phyloP scores from a whole-genome alignment of 805 yeast genomes.

The Hanseniaspora jakobsenii region DNA sequence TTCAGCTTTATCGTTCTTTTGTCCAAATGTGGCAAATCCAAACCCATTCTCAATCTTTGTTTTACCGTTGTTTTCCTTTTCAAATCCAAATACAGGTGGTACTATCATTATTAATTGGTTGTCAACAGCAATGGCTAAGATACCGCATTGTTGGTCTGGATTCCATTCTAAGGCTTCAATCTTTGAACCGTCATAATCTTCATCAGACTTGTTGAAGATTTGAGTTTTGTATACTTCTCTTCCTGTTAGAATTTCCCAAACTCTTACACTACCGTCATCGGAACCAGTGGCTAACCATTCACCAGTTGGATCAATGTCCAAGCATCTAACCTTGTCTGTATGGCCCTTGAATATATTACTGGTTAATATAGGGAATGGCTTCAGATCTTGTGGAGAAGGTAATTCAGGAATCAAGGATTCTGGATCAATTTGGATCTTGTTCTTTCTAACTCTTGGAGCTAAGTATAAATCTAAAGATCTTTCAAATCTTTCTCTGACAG shows the following conservation, averaged over 20 bases:
- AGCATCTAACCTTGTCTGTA: conserved; percentile 62
- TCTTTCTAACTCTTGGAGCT: conserved; percentile 90
- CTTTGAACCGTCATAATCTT: conserved; percentile 51
- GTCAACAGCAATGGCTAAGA: conserved; percentile 75
- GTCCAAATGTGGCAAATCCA: conserved; percentile 64
- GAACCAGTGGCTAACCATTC: conserved; percentile 95
- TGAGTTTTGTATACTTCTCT: conserved; percentile 71
- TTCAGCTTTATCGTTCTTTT: conserved; percentile 25
- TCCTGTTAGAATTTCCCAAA: conserved; percentile 96
- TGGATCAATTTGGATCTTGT: conserved; percentile 86
- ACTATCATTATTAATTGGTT: conserved; percentile 65
- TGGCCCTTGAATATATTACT: conserved; percentile 82
- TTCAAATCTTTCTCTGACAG: conserved; percentile 83
- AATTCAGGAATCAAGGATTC: conserved; percentile 90
- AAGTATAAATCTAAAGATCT: conserved; percentile 84
- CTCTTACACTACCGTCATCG: conserved; percentile 86
- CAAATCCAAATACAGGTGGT: conserved; percentile 86
- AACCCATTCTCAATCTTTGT: conserved; percentile 78
- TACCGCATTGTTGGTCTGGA: conserved; percentile 62
- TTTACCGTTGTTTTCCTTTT: conserved; percentile 68
- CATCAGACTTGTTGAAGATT: conserved; percentile 36
- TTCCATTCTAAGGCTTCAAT: conserved; percentile 82
- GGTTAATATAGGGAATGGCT: conserved; percentile 90
- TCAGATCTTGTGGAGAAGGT: conserved; percentile 90
- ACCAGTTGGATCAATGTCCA: conserved; percentile 80